Evolutionary conservation across 345 rosid species (phyloP).

Genomic region (Pseudoturritis turrita): DNA sequence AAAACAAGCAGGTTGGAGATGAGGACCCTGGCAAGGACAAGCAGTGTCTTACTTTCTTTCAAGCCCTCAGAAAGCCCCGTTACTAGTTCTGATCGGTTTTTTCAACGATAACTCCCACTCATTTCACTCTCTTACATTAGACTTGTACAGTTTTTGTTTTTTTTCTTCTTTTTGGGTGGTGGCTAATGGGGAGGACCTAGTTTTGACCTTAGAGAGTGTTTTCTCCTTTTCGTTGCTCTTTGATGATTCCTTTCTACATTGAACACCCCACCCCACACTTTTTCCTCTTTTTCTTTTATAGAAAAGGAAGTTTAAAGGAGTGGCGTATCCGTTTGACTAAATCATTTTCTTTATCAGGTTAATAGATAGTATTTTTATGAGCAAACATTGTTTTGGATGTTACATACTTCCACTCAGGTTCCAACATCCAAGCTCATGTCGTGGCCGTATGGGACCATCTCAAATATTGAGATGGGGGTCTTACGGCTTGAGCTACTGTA

Average conservation of each 20-base stretch:
- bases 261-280: not conserved
- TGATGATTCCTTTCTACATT: constrained; percentile 1
- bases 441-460: too few relatives aligned
- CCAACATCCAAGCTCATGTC: too few relatives aligned
- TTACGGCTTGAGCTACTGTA: too few relatives aligned
- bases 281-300: not conserved
- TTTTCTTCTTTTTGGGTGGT: not conserved
- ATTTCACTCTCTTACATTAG: not conserved
- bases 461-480: too few relatives aligned
- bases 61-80: constrained; percentile 42
- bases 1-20: constrained; percentile 48
- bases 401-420: not conserved
- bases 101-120: not conserved
- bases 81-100: constrained; percentile 18
- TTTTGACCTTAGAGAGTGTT: constrained; percentile 17
- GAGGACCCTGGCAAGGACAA: constrained; percentile 45
- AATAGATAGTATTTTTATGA: not conserved
- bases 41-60: constrained; percentile 33
- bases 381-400: not conserved
- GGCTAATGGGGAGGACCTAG: not conserved
- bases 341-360: not conserved
- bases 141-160: constrained; percentile 37
- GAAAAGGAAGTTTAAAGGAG: not conserved
- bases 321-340: not conserved
- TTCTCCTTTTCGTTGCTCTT: constrained; percentile 1